Conservation (phyloP, 1,139 yeast genomes). For the Komagataea norvegica region DNA sequence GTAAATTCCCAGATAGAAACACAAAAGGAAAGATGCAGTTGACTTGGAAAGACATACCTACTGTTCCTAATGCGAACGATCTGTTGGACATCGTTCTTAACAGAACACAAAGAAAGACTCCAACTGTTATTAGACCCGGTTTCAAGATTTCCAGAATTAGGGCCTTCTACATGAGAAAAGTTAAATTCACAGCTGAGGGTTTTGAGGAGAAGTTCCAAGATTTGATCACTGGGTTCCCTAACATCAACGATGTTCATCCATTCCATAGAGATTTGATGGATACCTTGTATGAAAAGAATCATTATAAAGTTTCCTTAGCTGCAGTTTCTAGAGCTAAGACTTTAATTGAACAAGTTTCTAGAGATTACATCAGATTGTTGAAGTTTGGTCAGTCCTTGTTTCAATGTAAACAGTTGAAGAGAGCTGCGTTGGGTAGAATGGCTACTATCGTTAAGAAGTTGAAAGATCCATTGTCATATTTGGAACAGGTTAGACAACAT, state of each 20-base stretch:
- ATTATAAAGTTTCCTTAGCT: conserved; percentile 95
- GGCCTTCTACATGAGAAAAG: conserved; percentile 98
- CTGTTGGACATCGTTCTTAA: conserved; percentile 94
- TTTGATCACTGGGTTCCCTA: conserved; percentile 84
- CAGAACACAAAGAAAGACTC: conserved; percentile 97
- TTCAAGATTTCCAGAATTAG: conserved; percentile 94
- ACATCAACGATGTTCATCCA: conserved; percentile 96
- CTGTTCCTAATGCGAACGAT: conserved; percentile 88
- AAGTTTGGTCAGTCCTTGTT: conserved; percentile 96
- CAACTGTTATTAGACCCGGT: conserved; percentile 96
- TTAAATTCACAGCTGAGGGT: conserved; percentile 92
- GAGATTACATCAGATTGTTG: conserved; percentile 89
- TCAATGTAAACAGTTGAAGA: conserved; percentile 96
- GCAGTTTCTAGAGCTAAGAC: conserved; percentile 92
- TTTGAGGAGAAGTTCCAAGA: conserved; percentile 88
- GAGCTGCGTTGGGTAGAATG: conserved; percentile 99
- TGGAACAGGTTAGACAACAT: conserved; percentile 99
- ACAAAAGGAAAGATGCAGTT: conserved; percentile 61
- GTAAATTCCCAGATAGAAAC: too few species aligned
- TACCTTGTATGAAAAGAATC: conserved; percentile 95
- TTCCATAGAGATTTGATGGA: conserved; percentile 98
- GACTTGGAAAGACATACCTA: conserved; percentile 97
- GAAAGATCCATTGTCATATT: conserved; percentile 86
- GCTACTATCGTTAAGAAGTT: conserved; percentile 93
- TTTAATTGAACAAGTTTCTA: conserved; percentile 88